Percentiles rank a stretch among this genome's conserved stretches.
These are phyloP conservation scores for Tanacetum coccineum DNA, from an alignment of 129 eudicot genomes.

Conservation along the genomic window DNA sequence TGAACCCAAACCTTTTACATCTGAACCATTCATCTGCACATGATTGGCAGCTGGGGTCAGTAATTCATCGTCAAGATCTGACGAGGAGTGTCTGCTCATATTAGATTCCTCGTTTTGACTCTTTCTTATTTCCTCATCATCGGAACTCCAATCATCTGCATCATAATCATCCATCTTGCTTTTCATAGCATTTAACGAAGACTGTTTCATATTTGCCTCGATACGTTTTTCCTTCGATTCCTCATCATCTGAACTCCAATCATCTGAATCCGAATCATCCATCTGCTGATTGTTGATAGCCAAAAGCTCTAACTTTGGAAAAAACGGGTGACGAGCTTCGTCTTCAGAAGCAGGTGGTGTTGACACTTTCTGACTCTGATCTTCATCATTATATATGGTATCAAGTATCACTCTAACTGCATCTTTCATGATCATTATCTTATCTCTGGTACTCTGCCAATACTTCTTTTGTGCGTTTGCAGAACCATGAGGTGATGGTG, in stretches of 20 bases:
- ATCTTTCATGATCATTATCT: slow-evolving; percentile 30
- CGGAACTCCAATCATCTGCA: slow-evolving; percentile 17
- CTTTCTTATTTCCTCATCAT: slow-evolving; percentile 1
- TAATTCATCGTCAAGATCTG: no score
- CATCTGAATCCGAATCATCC: slow-evolving; percentile 26
- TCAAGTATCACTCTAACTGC: slow-evolving; percentile 29
- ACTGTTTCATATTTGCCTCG: background rate
- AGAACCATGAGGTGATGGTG: background rate
- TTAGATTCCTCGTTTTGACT: background rate
- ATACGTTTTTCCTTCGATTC: background rate
- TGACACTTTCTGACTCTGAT: slow-evolving; percentile 2
- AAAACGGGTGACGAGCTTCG: background rate
- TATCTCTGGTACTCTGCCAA: slow-evolving; percentile 29
- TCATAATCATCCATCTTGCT: slow-evolving; percentile 10
- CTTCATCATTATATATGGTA: slow-evolving; percentile 20
- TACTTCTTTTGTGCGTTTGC: slow-evolving; percentile 12
- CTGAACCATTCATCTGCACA: no score
- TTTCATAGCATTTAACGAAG: slow-evolving; percentile 1
- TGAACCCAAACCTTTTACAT: no score
- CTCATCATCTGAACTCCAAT: slow-evolving; percentile 29
- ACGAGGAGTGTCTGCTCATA: no score
- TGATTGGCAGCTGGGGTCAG: no score
- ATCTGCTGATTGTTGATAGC: slow-evolving; percentile 18
- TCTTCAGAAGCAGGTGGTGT: background rate
- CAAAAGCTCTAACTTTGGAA: slow-evolving; percentile 22